A percentile compares a stretch with the other conserved stretches of the same genome.
These are phyloP conservation scores for Lignosus rhinocerotis DNA, from an alignment of 1,284 basidiomycete species.

Conservation along the genomic window DNA sequence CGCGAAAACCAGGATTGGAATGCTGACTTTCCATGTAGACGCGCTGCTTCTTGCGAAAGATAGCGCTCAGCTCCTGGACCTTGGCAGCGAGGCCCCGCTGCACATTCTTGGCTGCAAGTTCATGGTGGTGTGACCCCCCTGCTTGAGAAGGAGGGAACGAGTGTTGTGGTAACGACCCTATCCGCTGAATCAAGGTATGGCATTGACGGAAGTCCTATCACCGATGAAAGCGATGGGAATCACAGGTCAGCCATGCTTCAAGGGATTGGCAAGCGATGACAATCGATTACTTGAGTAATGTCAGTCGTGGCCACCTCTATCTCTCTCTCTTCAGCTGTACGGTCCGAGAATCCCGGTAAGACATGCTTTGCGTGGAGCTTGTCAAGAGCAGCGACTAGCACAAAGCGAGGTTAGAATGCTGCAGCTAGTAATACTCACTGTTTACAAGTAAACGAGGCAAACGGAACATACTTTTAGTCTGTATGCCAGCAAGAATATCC, in stretches of 20 bases:
- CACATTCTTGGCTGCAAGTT: constrained; percentile 89
- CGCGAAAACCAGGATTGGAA: constrained; percentile 21
- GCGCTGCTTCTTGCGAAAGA: constrained; percentile 97
- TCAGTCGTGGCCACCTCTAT: constrained; percentile 87
- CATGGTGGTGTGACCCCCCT: constrained; percentile 53
- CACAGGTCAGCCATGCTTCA: constrained; percentile 2
- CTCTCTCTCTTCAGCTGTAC: constrained; percentile 89
- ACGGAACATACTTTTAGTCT: constrained; percentile 74
- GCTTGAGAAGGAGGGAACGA: constrained; percentile 51
- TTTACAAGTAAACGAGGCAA: constrained; percentile 13
- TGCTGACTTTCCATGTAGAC: constrained; percentile 95
- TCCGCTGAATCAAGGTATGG: constrained; percentile 77
- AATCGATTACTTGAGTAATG: constrained; percentile 45
- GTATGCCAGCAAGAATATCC: constrained; percentile 67
- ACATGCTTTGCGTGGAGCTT: constrained; percentile 95
- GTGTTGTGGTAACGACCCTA: constrained; percentile 45
- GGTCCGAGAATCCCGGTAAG: constrained; percentile 95
- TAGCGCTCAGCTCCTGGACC: constrained; percentile 88
- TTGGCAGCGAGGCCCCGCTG: constrained; percentile 94
- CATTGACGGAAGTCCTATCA: constrained; percentile 83
- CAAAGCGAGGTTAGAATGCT: constrained; percentile 24
- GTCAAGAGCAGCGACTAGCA: constrained; percentile 76
- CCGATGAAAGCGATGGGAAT: constrained; percentile 10
- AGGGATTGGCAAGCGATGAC: constrained; percentile 8
- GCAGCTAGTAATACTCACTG: constrained; percentile 1